Conservation (phyloP, 2,329 filamentous ascomycete species). For the Colletotrichum nymphaeae region DNA sequence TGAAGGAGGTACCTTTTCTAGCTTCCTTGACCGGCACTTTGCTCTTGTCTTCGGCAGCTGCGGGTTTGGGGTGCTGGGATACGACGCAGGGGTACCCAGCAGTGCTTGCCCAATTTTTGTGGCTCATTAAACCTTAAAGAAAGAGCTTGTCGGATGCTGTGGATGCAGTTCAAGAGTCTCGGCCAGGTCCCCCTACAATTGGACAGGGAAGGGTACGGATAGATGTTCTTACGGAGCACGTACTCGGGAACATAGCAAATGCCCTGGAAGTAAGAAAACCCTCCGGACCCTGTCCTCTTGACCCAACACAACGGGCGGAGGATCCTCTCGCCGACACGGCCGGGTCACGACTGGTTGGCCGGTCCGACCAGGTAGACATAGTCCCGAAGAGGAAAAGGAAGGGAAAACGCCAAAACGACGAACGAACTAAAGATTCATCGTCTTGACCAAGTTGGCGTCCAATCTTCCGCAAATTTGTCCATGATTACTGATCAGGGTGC, state of each 20-base stretch:
- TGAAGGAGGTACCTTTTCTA: not conserved
- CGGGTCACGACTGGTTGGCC: not conserved
- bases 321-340: not conserved
- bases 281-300: not conserved
- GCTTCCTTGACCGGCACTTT: not conserved
- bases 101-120: not conserved
- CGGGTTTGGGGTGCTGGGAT: conserved; percentile 12
- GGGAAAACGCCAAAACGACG: not conserved
- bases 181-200: not conserved
- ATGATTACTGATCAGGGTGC: not conserved
- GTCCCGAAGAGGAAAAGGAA: not conserved
- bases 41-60: conserved; percentile 21
- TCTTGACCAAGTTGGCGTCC: not conserved
- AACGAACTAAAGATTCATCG: not conserved
- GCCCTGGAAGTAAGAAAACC: not conserved
- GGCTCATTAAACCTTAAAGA: conserved; percentile 34
- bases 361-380: not conserved
- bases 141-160: not conserved
- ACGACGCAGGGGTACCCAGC: not conserved
- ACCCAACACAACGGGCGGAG: not conserved
- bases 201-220: not conserved
- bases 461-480: not conserved
- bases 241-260: too few relatives aligned
- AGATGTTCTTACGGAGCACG: too few relatives aligned
- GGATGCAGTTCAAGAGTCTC: not conserved